Evolutionary conservation across 257 asterid genomes (phyloP), one percentile per base, ranked within the genome.

Genomic region (Hygrophila difformis): DNA sequence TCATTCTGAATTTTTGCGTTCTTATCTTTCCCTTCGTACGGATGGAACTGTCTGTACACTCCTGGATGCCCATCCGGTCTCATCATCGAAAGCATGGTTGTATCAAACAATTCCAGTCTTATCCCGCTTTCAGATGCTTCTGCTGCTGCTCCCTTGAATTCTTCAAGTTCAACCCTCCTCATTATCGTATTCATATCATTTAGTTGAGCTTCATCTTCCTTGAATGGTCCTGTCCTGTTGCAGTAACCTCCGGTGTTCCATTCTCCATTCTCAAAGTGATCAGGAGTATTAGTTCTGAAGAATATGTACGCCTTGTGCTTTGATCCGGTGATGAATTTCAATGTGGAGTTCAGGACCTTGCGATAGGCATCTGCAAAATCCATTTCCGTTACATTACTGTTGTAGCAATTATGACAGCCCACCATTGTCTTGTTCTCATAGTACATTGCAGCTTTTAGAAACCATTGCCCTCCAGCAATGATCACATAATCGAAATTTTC

Each of bases 1-100:
- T 91, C 99, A 66, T 86, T 86, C 58, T 86, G 96, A 22, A 80
- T 55, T 53, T 68, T 53, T 9, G 56, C 76, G 44, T 72, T 22
- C 60, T 46, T 50, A 44, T 60, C 80, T 45, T 69, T 73, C 39
- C 72, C 72, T 0, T 63, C 73, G 20, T 73, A 82, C 0, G 98
- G 96, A 18, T 79, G 86, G 33, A 72, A 72, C 56, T 77, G 60
- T 57, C 93, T 51, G 51, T 78, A 78, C n/a, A 56, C 75, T 39
- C 86, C 93, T 0, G 89, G 89, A 42, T 82, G 93, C 39, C 93
- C 93, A 12, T 82, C 93, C 1, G 89, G 83, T 47, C 93, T 73
- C 66, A 75, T 29, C 31, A 78, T 47, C 2, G 93, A 78, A 38
- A 75, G 66, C 2, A 33, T 6, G 0, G 78, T 76, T 0, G 89